phyloP scores from a whole-genome alignment of 495 filamentous ascomycete genomes.

The Penicillium samsonianum region DNA sequence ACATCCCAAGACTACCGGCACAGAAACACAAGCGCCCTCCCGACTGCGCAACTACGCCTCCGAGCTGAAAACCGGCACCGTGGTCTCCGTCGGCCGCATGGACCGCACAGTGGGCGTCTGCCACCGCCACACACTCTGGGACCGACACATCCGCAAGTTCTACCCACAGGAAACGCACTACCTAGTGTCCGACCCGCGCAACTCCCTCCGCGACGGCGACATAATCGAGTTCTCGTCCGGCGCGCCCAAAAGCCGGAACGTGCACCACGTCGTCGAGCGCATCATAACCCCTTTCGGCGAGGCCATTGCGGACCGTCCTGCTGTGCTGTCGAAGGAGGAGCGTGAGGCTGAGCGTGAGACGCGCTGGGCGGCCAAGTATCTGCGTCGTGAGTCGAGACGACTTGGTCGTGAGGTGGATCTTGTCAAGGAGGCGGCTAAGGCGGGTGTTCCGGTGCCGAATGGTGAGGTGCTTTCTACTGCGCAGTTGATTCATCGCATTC shows the following conservation, averaged over 20 bases:
- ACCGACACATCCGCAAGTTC: conserved; percentile 42
- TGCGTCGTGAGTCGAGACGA: conserved; percentile 44
- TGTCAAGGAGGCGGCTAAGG: conserved; percentile 4
- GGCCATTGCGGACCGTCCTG: conserved; percentile 60
- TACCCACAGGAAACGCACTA: conserved; percentile 43
- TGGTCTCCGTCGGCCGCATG: conserved; percentile 49
- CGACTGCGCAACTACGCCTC: conserved; percentile 44
- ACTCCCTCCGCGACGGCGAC: conserved; percentile 74
- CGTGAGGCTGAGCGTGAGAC: conserved; percentile 49
- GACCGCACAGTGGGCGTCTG: conserved; percentile 45
- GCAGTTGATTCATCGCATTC: conserved; percentile 27
- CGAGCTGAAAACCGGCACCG: conserved; percentile 44
- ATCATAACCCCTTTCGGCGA: conserved; percentile 74
- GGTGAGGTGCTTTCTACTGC: conserved; percentile 20
- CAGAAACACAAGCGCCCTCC: conserved; percentile 28
- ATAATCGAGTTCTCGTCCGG: conserved; percentile 75
- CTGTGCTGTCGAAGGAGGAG: conserved; percentile 65
- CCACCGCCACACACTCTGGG: conserved; percentile 40
- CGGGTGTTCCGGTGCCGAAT: conserved; percentile 3
- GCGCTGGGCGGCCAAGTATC: conserved; percentile 52
- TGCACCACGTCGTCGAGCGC: conserved; percentile 74
- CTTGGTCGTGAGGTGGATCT: conserved; percentile 29
- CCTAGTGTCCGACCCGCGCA: conserved; percentile 74
- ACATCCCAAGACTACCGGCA: conserved; percentile 12
- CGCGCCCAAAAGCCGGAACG: conserved; percentile 61